Base-by-base conservation (phyloP, 257 asterid species). In the Mentha longifolia region DNA sequence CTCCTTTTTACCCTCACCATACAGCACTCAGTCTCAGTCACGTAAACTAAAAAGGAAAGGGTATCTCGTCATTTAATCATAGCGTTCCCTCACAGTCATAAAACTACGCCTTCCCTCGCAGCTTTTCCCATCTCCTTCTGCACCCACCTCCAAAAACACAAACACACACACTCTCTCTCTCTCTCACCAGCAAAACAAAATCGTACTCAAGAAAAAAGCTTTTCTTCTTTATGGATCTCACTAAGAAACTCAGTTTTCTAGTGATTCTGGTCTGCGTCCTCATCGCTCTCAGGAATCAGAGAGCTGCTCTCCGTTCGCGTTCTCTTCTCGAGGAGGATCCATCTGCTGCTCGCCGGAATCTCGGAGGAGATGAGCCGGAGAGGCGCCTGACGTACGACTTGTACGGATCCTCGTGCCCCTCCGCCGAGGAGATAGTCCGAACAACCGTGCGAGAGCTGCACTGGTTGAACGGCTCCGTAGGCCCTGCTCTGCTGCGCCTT, bases 401-500 rank as follows among this genome's bases (percentile, higher is more conserved):
- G 79, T 87, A 89, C 77, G 59, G 46, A 2, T 80, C 87, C 51
- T 73, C 88, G 10, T 91, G 95, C 68, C 88, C 95, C 0, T 57
- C 47, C 14, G 93, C 95, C 0, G 93, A 89, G 81, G 63, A 61
- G 13, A 84, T 82, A 10, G 70, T 91, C 61, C 76, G 86, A 54
- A 77, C 82, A 1, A 61, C 76, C 3, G 83, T 87, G 68, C 80
- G 60, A 5, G 77, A 77, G 5, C 72, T 89, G 71, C 78, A 79
- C 67, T 31, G 9, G 20, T 5, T 22, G 65, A 76, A 75, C 35
- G 80, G 67, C 2, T 63, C 62, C 14, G 65, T 84, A 33, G 88
- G 87, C 7, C 96, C 97, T 66, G 86, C 85, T 15, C 57, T 91
- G 33, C 22, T 86, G 74, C 68, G 93, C 65, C 90, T 89, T 2